Percentiles rank a stretch among this genome's conserved stretches.
phyloP scores from a whole-genome alignment of 768 basidiomycete genomes.

The Kwoniella sp. region DNA sequence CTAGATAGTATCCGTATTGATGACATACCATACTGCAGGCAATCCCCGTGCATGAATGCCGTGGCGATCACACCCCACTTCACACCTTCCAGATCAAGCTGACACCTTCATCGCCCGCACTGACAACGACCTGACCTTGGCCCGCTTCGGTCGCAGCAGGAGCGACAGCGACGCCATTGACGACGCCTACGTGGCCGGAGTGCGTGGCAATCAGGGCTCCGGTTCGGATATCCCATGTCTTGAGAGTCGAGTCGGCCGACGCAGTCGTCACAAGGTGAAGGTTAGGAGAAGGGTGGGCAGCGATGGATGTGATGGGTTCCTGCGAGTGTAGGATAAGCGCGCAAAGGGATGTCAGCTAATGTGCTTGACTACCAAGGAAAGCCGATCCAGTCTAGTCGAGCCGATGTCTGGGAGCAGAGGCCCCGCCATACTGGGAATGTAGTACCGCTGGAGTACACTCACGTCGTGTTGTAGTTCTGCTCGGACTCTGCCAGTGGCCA shows the following conservation, averaged over 20 bases:
- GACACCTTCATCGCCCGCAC: constrained; percentile 85
- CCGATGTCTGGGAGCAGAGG: no score
- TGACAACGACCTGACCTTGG: constrained; percentile 66
- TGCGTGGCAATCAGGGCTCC: constrained; percentile 77
- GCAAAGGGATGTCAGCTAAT: background rate
- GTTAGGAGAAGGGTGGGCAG: constrained; percentile 73
- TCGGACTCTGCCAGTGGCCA: constrained; percentile 79
- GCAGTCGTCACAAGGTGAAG: constrained; percentile 78
- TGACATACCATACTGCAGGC: background rate
- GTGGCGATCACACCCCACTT: no score
- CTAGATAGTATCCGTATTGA: background rate
- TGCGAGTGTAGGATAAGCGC: constrained; percentile 49
- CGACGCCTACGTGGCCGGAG: constrained; percentile 75
- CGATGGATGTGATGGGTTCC: constrained; percentile 84
- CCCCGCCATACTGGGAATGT: no score
- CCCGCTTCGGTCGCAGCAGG: constrained; percentile 39
- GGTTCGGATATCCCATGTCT: constrained; percentile 90
- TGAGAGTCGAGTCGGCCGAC: constrained; percentile 81
- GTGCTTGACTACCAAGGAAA: no score
- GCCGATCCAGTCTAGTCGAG: no score
- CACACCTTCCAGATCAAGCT: constrained; percentile 70
- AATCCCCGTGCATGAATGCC: no score
- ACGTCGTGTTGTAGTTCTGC: constrained; percentile 82
- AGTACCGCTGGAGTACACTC: no score
- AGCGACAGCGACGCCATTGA: constrained; percentile 75